Base-by-base conservation (phyloP, 1,284 basidiomycete genomes). In the Moesziomyces antarcticus region DNA sequence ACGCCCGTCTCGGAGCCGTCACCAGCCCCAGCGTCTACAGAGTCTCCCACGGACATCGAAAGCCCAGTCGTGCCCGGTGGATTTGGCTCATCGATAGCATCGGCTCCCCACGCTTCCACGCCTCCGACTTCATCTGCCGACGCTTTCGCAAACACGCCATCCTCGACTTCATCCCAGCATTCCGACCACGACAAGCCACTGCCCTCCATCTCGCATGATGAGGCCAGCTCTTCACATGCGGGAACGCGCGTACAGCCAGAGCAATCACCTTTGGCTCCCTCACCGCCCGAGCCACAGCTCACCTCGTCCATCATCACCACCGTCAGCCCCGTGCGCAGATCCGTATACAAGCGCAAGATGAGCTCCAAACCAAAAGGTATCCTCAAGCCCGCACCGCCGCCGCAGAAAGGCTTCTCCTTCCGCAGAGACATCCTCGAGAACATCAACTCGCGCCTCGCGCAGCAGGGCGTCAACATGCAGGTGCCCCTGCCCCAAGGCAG, bases 391-490 rank as follows among this genome's bases (percentile, higher is more conserved):
- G 72, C 76, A 10, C 69, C 79, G 9, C 69, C 67, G 21, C 79
- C 70, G n/a, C 69, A 67, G 30, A 76, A 81, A 50, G 63, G 76
- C 50, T 81, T 81, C 48, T 80, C 76, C 47, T 73, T 77, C 57
- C 78, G 80, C 21, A 53, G 78, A 46, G 80, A 81, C 46, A 75
- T 81, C 22, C 60, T 82, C 9, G 77, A 82, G 46, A 73, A 59
- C 50, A 66, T 83, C 56, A 82, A 83, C 51, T 73, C 73, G 27
- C 69, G 79, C 25, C 74, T 83, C 11, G 81, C 82, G 8, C 81
- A 82, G 53, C 77, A 80, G 33, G 81, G 81, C n/a, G 75, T 83
- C 30, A 76, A 79, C 47, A 69, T 82, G 6, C 75, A 80, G 43
- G 77, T 83, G 0, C 81, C 82, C 5, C 54, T 81, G 16, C 77